Base-by-base conservation (phyloP, 768 basidiomycete species). In the Russula griseocarnosa region DNA sequence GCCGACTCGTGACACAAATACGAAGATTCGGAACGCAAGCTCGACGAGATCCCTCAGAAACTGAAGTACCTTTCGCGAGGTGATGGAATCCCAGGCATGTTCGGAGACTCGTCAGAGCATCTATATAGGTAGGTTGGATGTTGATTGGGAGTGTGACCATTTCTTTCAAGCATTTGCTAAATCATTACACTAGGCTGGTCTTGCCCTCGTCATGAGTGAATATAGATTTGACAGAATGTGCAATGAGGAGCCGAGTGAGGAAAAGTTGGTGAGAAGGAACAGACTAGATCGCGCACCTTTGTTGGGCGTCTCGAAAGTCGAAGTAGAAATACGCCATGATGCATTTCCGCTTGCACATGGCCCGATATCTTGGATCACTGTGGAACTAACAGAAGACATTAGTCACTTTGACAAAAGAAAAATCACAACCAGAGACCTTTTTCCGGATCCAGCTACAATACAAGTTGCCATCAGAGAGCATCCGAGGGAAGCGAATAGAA, bases 81-180 rank as follows among this genome's bases (percentile, higher is more conserved):
- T 26, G 49, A 7, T 50, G 49, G 49, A 26, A 50, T 14, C 26
- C 49, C 49, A 18, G 49, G 14, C 3, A 3, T 26, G 49, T 50
- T 26, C 6, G 49, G 5, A 18, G 26, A 34, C n/a, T 61, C 60
- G 20, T 61, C 60, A 61, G 40, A 0, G 53, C 60, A 18, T 61
- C 60, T 1, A 55, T 14, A 16, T 14, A 60, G 20, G 38, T 52
- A 60, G 10, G 28, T 42, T 5, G 38, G 47, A 16, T 1, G 10
- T 26, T 24, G n/a, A 50, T 10, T 13, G 60, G 26, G 14, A 44
- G 49, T 50, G 24, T 16, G 24, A 50, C 5, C 49, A 50, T 50
- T 3, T 26, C 14, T 26, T 26, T 26, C 40, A 61, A 20, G 36
- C 52, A 61, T 38, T 30, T 0, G 13, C 22, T n/a, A 61, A 52